Base-by-base conservation (phyloP, 495 filamentous ascomycete genomes). In the Hyaloscypha finlandica region DNA sequence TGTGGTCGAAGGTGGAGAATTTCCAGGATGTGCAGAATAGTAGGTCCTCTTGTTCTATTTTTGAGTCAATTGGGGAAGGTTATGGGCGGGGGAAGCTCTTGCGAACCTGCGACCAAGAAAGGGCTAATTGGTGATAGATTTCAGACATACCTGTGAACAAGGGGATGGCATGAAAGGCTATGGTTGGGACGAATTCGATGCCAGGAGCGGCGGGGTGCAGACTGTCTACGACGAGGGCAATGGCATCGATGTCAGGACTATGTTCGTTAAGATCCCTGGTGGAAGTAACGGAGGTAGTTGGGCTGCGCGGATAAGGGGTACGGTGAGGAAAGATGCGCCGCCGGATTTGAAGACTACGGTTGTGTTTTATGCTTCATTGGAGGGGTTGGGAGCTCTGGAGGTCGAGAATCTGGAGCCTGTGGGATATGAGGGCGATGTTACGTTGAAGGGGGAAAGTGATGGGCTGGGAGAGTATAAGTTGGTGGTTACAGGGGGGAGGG, bases 141-240 rank as follows among this genome's bases (percentile, higher is more conserved):
- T 97, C 70, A 89, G 95, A 67, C 91, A 98, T 76, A 96, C 96
- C 0, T 99, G 95, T 78, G 95, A 98, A 74, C 95, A 99, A 76
- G 84, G 94, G 75, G 92, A 97, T 74, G 90, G 89, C 65, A 97
- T 99, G 90, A 88, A 88, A 52, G 93, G 95, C 42, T 99, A 99
- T 75, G 95, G 94, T 66, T 99, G 95, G 95, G 94, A 98, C 69
- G 86, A 95, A 72, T 99, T 96, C 78, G 95, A 98, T 76, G 87
- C 92, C 25, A 84, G 95, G 58, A 88, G 83, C 53, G 95, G 95
- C 70, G 95, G 95, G 57, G 81, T 89, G 29, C 91, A 99, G 80
- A 91, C 90, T 22, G 94, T 99, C 63, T 90, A 93, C 72, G 95
- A 99, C 73, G 88, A 85, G 20, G 89, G 86, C 35, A 99, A 99